These are phyloP conservation scores for Hyaloraphidium curvatum DNA, from an alignment of 192 early-diverging fungal genomes.

Conservation along the genomic window DNA sequence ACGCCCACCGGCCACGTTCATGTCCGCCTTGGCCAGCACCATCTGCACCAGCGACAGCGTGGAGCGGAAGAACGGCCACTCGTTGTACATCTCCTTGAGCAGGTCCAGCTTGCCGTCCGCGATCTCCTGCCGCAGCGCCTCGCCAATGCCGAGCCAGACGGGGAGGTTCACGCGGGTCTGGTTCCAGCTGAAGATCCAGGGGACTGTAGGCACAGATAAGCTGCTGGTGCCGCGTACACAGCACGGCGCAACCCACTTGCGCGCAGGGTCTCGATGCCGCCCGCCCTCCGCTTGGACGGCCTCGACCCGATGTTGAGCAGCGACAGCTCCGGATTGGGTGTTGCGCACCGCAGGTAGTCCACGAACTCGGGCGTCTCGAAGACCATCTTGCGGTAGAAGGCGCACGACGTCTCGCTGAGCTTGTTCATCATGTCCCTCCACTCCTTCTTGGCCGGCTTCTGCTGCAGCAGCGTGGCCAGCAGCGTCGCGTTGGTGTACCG, in stretches of 20 bases:
- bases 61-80: conserved; percentile 18
- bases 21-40: neutral
- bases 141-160: conserved; percentile 16
- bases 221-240: too few species aligned
- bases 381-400: conserved; percentile 12
- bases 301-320: conserved; percentile 16
- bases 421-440: conserved; percentile 10
- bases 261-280: conserved; percentile 16
- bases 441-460: conserved; percentile 11
- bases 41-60: conserved; percentile 12
- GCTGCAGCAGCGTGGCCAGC: conserved; percentile 13
- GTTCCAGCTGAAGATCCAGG: conserved; percentile 20
- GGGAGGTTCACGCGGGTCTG: conserved; percentile 14
- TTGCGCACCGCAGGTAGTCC: conserved; percentile 12
- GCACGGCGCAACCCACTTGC: too few species aligned
- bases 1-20: neutral
- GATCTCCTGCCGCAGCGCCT: conserved; percentile 8
- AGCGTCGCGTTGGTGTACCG: conserved; percentile 18
- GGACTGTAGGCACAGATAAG: too few species aligned
- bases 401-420: conserved; percentile 14
- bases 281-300: conserved; percentile 11
- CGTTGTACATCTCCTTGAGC: conserved; percentile 14
- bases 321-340: conserved; percentile 12
- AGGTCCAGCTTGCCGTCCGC: conserved; percentile 9
- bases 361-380: conserved; percentile 12